Evolutionary conservation across 1,139 yeast species (phyloP).

Genomic region (Yamadazyma spencermartinsiae): DNA sequence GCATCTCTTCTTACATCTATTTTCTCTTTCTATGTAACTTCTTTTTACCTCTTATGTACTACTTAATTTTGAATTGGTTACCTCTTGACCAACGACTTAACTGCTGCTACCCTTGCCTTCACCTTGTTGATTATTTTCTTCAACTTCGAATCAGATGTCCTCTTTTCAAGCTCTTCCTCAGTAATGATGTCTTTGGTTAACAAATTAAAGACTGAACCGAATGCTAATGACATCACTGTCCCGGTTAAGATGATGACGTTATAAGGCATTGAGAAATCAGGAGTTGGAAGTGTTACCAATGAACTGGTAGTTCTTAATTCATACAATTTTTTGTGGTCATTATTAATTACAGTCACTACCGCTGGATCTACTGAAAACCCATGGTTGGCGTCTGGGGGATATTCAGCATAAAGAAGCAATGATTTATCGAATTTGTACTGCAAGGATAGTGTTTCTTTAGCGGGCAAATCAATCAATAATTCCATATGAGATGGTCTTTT

Average conservation of each 20-base stretch:
- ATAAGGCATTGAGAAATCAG: slow-evolving; percentile 98
- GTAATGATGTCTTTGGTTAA: slow-evolving; percentile 74
- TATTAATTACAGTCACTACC: slow-evolving; percentile 57
- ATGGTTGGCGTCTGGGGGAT: slow-evolving; percentile 98
- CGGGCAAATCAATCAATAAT: slow-evolving; percentile 61
- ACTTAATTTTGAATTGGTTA: no score
- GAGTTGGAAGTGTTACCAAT: slow-evolving; percentile 86
- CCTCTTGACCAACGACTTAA: slow-evolving; percentile 6
- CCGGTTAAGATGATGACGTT: slow-evolving; percentile 94
- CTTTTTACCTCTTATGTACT: no score
- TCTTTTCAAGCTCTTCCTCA: slow-evolving; percentile 67
- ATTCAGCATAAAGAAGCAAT: slow-evolving; percentile 79
- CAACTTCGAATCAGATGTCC: slow-evolving; percentile 26
- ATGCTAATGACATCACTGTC: slow-evolving; percentile 88
- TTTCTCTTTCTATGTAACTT: not conserved
- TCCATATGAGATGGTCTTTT: slow-evolving; percentile 83
- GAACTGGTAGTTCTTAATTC: slow-evolving; percentile 81
- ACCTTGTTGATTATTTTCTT: slow-evolving; percentile 19
- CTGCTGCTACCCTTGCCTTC: slow-evolving; percentile 14
- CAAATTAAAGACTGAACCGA: slow-evolving; percentile 83
- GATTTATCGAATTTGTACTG: slow-evolving; percentile 87
- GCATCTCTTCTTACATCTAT: not conserved
- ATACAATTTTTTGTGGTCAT: slow-evolving; percentile 35
- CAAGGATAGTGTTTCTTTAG: slow-evolving; percentile 59
- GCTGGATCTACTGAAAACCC: slow-evolving; percentile 96